Evolutionary conservation across 257 asterid genomes (phyloP).

Genomic region (Scutellaria baicalensis): DNA sequence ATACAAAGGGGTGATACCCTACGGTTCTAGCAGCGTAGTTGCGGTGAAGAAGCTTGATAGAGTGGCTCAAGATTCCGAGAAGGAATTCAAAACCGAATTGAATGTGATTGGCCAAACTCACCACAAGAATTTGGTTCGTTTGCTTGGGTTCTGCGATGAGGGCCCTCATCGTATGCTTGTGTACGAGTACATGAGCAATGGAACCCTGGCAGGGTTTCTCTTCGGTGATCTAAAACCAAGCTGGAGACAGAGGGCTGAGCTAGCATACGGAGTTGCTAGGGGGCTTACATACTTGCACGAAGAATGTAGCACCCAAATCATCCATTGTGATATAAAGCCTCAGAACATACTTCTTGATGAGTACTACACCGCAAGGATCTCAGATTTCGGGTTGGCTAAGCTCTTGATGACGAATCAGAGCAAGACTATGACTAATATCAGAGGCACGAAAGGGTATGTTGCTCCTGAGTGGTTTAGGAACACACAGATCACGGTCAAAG

Average conservation of each 20-base stretch:
- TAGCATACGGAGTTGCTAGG: slow-evolving; percentile 38
- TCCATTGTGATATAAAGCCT: slow-evolving; percentile 58
- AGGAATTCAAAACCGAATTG: slow-evolving; percentile 58
- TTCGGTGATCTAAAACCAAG: slow-evolving; percentile 28
- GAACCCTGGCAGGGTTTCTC: slow-evolving; percentile 34
- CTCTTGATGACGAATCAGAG: slow-evolving; percentile 39
- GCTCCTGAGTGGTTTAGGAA: slow-evolving; percentile 67
- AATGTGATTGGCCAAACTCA: slow-evolving; percentile 45
- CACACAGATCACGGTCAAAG: slow-evolving; percentile 29
- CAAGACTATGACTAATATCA: slow-evolving; percentile 25
- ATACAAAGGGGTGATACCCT: slow-evolving; percentile 34
- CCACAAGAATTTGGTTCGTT: slow-evolving; percentile 55
- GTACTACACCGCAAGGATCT: slow-evolving; percentile 29
- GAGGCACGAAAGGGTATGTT: slow-evolving; percentile 60
- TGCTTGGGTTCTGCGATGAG: slow-evolving; percentile 50
- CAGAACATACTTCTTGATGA: slow-evolving; percentile 56
- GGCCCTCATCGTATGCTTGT: slow-evolving; percentile 36
- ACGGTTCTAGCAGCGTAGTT: neutral
- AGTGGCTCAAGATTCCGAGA: slow-evolving; percentile 38
- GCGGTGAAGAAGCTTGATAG: slow-evolving; percentile 54
- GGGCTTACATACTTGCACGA: slow-evolving; percentile 46
- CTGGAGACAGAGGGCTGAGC: slow-evolving; percentile 45
- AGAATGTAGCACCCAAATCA: slow-evolving; percentile 46
- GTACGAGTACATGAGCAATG: slow-evolving; percentile 44
- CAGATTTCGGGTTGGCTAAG: slow-evolving; percentile 61